Evolutionary conservation across 106 monocot species (phyloP).

Genomic region (Dendrobium catenatum): DNA sequence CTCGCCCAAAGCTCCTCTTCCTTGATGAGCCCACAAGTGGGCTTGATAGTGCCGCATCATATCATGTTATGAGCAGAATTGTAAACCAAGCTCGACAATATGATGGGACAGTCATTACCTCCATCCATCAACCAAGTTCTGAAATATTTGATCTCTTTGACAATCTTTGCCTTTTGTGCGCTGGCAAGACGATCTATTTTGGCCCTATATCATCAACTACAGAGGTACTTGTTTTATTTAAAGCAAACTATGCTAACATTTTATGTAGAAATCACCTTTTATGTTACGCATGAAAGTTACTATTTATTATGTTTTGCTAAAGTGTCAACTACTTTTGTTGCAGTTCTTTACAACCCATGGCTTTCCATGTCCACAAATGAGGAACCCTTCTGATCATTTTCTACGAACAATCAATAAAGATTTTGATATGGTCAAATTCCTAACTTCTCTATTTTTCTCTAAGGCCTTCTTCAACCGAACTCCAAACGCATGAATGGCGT

Average conservation of each 20-base stretch:
- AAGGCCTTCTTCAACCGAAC: too few relatives aligned
- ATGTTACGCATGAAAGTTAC: too few relatives aligned
- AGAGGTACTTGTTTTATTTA: constrained; percentile 21
- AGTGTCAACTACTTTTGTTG: not conserved
- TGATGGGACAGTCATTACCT: constrained; percentile 38
- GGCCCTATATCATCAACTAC: constrained; percentile 28
- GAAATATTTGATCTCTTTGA: constrained; percentile 67
- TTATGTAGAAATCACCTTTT: too few relatives aligned
- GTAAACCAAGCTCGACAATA: constrained; percentile 27
- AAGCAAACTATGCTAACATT: too few relatives aligned
- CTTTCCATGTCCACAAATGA: constrained; percentile 34
- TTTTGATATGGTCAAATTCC: constrained; percentile 24
- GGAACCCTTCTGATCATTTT: constrained; percentile 43
- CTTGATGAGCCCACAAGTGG: constrained; percentile 77
- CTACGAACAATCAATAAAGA: constrained; percentile 51
- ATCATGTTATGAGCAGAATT: constrained; percentile 57
- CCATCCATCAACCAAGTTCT: constrained; percentile 63
- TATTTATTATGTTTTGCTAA: not conserved
- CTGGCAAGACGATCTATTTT: constrained; percentile 59
- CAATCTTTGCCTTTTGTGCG: constrained; percentile 52
- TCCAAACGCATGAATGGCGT: too few relatives aligned
- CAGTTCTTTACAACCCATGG: constrained; percentile 40
- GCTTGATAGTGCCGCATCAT: constrained; percentile 60
- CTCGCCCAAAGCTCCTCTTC: constrained; percentile 59
- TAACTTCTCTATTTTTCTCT: not conserved